Percentiles rank a stretch among this genome's conserved stretches.
Evolutionary conservation across 495 filamentous ascomycete genomes (phyloP).

Genomic region (Penicillium ochrochloron): DNA sequence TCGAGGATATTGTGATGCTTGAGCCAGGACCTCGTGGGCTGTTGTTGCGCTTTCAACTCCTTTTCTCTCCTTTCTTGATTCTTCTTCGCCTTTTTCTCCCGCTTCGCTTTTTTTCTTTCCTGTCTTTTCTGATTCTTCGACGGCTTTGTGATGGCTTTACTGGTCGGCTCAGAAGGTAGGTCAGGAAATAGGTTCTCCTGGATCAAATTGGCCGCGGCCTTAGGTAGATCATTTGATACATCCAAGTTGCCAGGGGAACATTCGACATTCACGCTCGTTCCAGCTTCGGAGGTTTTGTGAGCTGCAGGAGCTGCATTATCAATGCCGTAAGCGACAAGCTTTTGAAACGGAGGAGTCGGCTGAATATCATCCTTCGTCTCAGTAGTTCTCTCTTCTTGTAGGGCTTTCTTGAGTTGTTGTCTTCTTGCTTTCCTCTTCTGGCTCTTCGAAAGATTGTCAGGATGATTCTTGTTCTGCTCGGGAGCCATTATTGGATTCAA

Average conservation of each 20-base stretch:
- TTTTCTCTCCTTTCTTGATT: background rate
- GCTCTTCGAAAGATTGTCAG: background rate
- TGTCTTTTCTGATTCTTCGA: constrained; percentile 8
- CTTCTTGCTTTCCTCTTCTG: constrained; percentile 5
- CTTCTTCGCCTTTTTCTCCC: background rate
- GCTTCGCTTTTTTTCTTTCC: background rate
- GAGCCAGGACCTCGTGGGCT: background rate
- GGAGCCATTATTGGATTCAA: background rate
- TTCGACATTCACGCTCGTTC: background rate
- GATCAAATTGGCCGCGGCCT: background rate
- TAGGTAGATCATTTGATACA: background rate
- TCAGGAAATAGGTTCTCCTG: background rate
- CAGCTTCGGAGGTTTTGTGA: background rate
- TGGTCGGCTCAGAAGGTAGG: background rate
- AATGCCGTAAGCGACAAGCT: background rate
- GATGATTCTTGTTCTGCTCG: background rate
- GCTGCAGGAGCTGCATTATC: background rate
- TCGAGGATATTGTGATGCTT: background rate
- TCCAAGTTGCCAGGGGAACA: background rate
- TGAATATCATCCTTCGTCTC: background rate
- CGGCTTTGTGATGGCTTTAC: background rate
- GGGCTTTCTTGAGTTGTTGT: background rate
- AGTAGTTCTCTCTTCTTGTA: background rate
- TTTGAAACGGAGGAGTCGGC: background rate
- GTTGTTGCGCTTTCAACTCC: background rate